Evolutionary conservation across 768 basidiomycete genomes (phyloP), one percentile per base, ranked within the genome.

Genomic region (Podaxis mareebaensis): DNA sequence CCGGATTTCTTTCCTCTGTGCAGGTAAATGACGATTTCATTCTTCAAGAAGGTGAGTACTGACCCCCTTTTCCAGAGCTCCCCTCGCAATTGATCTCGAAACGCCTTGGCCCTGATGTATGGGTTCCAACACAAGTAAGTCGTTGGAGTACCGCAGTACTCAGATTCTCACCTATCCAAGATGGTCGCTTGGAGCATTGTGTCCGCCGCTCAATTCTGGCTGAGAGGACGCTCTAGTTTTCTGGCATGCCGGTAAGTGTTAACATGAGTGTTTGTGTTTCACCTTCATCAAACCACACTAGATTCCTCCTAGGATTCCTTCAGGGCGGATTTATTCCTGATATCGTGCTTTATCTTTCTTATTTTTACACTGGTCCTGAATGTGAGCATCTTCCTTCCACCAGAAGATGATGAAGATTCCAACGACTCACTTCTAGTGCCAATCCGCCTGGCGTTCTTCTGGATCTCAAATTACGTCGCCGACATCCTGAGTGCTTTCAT

Each of bases 1-100:
- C n/a, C 44, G 44, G 17, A n/a, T 70, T 10, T 73, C 78, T 12
- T 84, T 83, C 64, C 70, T 83, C 5, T 68, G 72, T 61, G 81
- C 81, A 60, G 81, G 79, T 79, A 54, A 33, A 66, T 56, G n/a
- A 17, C 15, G 1, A 7, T 40, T 61, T n/a, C 15, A 39, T 28
- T 38, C 48, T 36, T n/a, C 7, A 39, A 8, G 20, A 6, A 54
- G 7, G 38, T 46, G 39, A 15, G 17, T 22, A 30, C 15, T 22
- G 15, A n/a, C 22, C 33, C 13, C 40, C 49, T 2, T 24, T 20
- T 26, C 20, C 53, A 72, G 88, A 90, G 70, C 75, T 90, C 17
- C 88, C 88, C 17, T 89, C 87, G 0, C 88, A 90, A 68, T 75
- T 89, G 20, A 71, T 91, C 33, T 87, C 86, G 40, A 90, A 91